These are phyloP conservation scores for Stenogyne calaminthoides DNA, from an alignment of 305 asterid species.

Conservation along the genomic window DNA sequence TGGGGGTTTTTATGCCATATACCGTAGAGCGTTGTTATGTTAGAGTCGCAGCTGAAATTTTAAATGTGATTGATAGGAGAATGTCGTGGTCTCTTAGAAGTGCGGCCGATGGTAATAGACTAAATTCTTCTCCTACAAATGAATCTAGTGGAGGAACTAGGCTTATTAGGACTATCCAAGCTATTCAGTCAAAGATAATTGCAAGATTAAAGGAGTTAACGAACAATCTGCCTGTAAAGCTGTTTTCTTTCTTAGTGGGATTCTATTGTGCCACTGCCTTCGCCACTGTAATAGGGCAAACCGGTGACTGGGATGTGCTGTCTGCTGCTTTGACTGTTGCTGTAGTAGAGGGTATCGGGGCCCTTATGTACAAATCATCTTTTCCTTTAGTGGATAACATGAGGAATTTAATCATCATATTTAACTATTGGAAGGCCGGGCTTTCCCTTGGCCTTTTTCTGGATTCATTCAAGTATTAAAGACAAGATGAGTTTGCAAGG, in stretches of 20 bases:
- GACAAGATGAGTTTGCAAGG: not conserved
- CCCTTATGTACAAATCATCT: constrained; percentile 83
- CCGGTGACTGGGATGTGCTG: constrained; percentile 97
- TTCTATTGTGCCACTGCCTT: constrained; percentile 93
- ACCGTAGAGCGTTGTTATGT: not conserved
- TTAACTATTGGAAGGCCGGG: constrained; percentile 94
- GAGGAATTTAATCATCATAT: constrained; percentile 54
- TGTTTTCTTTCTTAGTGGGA: constrained; percentile 79
- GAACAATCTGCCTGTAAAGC: constrained; percentile 65
- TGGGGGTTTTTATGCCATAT: too few species aligned
- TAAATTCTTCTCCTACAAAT: constrained; percentile 50
- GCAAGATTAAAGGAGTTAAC: constrained; percentile 53
- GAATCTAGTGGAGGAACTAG: constrained; percentile 62
- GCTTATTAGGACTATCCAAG: constrained; percentile 62
- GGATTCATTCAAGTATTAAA: constrained; percentile 85
- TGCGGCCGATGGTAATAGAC: constrained; percentile 59
- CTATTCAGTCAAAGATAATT: constrained; percentile 50
- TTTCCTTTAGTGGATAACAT: constrained; percentile 51
- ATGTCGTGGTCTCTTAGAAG: constrained; percentile 62
- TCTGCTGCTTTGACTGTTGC: constrained; percentile 89
- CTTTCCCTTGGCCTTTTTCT: constrained; percentile 87
- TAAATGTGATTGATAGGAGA: constrained; percentile 41
- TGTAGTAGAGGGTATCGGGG: constrained; percentile 94
- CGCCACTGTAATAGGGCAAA: constrained; percentile 92
- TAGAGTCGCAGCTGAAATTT: not conserved